phyloP scores from a whole-genome alignment of 495 filamentous ascomycete species.

The Pseudomonodictys pantanalensis region DNA sequence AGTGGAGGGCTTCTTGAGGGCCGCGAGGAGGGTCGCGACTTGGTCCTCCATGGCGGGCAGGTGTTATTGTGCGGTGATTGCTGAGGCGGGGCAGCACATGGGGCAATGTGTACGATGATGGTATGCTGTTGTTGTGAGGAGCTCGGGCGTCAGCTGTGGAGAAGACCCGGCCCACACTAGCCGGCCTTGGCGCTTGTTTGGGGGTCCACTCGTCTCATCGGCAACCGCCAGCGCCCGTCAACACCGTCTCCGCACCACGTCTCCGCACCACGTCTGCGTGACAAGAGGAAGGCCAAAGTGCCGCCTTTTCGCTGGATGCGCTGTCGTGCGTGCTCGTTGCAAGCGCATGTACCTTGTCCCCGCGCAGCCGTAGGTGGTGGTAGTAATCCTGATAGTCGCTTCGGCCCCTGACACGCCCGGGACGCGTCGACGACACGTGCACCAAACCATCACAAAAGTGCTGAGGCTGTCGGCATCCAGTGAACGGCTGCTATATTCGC shows the following conservation, averaged over 20 bases:
- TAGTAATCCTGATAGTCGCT: too few species aligned
- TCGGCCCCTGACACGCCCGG: too few species aligned
- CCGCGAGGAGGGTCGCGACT: conserved; percentile 61
- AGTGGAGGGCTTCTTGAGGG: conserved; percentile 64
- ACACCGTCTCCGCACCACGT: background rate
- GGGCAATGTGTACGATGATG: conserved; percentile 2
- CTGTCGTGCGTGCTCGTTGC: too few species aligned
- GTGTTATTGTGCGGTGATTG: conserved; percentile 25
- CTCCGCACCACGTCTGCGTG: too few species aligned
- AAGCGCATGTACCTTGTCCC: too few species aligned
- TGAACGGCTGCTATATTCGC: too few species aligned
- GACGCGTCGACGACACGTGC: too few species aligned
- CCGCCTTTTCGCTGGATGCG: too few species aligned
- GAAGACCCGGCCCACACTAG: background rate
- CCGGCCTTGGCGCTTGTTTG: background rate
- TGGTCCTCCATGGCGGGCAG: conserved; percentile 52
- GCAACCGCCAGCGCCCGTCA: background rate
- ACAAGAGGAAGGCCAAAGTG: background rate
- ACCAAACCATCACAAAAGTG: too few species aligned
- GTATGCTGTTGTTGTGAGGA: conserved; percentile 1
- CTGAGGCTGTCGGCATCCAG: too few species aligned
- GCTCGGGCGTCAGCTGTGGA: background rate
- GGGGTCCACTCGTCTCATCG: background rate
- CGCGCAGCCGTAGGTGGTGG: too few species aligned
- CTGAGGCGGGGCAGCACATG: conserved; percentile 18